These are phyloP conservation scores for Penicillium sp. DNA, from an alignment of 2,329 filamentous ascomycete genomes.

Conservation along the genomic window DNA sequence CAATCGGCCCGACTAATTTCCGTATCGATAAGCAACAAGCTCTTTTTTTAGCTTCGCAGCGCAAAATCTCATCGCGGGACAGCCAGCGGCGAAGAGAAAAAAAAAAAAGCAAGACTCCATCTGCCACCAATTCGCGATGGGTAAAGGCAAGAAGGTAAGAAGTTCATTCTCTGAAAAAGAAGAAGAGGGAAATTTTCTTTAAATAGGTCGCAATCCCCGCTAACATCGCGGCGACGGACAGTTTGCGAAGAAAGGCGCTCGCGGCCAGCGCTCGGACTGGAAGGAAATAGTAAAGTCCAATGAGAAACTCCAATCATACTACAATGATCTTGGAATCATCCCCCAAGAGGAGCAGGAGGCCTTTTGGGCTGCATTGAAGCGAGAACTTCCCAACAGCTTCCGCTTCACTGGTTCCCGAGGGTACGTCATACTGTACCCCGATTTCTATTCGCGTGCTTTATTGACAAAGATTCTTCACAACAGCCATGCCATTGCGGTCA, in stretches of 20 bases:
- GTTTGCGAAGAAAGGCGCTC: constrained; percentile 26
- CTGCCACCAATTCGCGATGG: constrained; percentile 11
- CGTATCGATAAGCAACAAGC: neutral
- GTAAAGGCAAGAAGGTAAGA: constrained; percentile 15
- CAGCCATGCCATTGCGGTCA: constrained; percentile 87
- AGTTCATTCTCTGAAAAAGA: neutral
- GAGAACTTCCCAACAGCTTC: constrained; percentile 94
- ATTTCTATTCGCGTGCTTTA: constrained; percentile 7
- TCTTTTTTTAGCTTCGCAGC: neutral
- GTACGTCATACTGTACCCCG: constrained; percentile 42
- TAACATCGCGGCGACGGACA: neutral
- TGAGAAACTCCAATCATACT: constrained; percentile 79
- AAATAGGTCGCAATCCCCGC: neutral
- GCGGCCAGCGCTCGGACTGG: constrained; percentile 46
- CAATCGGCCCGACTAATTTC: neutral
- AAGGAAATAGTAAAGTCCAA: constrained; percentile 71
- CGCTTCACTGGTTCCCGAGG: constrained; percentile 94
- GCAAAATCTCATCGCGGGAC: constrained; percentile 3
- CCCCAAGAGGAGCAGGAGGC: constrained; percentile 70
- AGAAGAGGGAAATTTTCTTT: neutral
- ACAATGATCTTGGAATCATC: constrained; percentile 72
- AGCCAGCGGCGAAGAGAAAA: neutral
- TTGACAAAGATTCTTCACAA: constrained; percentile 6
- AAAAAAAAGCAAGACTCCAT: neutral
- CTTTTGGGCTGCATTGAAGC: constrained; percentile 80